These are phyloP conservation scores for Keithomyces neogunnii DNA, from an alignment of 2,329 filamentous ascomycete genomes.

Conservation along the genomic window DNA sequence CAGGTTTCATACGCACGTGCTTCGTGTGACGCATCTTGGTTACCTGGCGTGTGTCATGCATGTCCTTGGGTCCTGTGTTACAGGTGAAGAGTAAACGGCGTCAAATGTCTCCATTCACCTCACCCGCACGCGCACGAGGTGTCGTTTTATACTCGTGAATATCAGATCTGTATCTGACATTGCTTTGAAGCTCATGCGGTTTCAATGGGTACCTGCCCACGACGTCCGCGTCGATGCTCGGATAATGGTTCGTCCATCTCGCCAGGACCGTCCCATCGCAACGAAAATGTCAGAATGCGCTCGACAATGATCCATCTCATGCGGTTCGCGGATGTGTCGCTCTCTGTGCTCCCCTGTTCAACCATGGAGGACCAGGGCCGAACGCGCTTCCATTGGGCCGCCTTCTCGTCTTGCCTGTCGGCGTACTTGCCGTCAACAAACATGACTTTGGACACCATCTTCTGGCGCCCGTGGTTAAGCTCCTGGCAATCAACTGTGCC, in stretches of 20 bases:
- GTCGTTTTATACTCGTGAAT: too few species aligned
- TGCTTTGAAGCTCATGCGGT: neutral
- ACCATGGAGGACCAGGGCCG: slow-evolving; percentile 22
- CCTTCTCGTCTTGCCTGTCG: slow-evolving; percentile 11
- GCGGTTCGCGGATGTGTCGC: slow-evolving; percentile 20
- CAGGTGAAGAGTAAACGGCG: too few species aligned
- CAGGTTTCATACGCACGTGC: neutral
- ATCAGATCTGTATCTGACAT: too few species aligned
- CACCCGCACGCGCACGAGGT: too few species aligned
- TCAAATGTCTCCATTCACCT: too few species aligned
- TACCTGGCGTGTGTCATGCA: neutral
- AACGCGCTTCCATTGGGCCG: slow-evolving; percentile 22
- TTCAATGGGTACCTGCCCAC: neutral
- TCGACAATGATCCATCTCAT: slow-evolving; percentile 31
- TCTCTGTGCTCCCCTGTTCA: slow-evolving; percentile 16
- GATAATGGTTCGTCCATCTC: slow-evolving; percentile 16
- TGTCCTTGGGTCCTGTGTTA: too few species aligned
- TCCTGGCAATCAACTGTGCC: slow-evolving; percentile 25
- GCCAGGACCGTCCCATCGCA: slow-evolving; percentile 24
- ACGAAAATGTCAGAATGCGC: slow-evolving; percentile 27
- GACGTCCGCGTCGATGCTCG: slow-evolving; percentile 7
- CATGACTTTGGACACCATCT: slow-evolving; percentile 28
- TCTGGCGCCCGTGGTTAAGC: slow-evolving; percentile 25
- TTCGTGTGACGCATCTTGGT: neutral
- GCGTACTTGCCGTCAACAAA: slow-evolving; percentile 27